These are phyloP conservation scores for Schoenoplectus triqueter DNA, from an alignment of 202 grass and related monocot species.

Conservation along the genomic window DNA sequence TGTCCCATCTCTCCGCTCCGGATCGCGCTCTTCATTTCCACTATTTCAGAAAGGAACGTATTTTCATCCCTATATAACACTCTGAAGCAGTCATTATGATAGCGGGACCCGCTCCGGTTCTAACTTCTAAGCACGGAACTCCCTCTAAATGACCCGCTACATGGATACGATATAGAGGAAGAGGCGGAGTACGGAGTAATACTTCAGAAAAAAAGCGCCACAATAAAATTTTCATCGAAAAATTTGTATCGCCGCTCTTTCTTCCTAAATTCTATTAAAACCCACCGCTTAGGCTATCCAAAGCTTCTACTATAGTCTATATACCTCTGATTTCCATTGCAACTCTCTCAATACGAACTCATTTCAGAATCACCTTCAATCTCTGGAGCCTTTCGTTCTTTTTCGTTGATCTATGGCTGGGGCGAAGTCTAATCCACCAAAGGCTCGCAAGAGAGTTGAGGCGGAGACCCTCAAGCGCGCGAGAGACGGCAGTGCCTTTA, in stretches of 20 bases:
- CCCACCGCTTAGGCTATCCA: not conserved
- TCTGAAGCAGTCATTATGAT: no score
- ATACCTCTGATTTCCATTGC: not conserved
- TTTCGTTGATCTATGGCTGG: conserved; percentile 17
- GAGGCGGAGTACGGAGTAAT: no score
- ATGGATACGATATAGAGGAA: no score
- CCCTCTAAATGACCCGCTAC: no score
- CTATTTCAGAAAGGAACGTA: no score
- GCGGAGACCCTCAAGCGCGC: conserved; percentile 53
- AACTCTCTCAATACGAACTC: not conserved
- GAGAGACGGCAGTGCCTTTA: conserved; percentile 64
- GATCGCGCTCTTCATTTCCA: no score
- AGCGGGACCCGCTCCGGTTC: no score
- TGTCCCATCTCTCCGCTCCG: no score
- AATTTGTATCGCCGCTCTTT: not conserved
- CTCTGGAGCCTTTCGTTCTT: not conserved
- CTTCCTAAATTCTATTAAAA: not conserved
- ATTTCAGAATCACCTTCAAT: not conserved
- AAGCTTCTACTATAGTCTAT: no score
- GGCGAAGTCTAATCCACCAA: conserved; percentile 38
- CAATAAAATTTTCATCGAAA: not conserved
- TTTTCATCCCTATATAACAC: no score
- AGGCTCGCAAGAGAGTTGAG: conserved; percentile 56
- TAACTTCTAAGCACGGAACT: no score
- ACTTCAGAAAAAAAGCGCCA: no score